Conservation (phyloP, 495 filamentous ascomycete species). For the Hypoxylon fragiforme region DNA sequence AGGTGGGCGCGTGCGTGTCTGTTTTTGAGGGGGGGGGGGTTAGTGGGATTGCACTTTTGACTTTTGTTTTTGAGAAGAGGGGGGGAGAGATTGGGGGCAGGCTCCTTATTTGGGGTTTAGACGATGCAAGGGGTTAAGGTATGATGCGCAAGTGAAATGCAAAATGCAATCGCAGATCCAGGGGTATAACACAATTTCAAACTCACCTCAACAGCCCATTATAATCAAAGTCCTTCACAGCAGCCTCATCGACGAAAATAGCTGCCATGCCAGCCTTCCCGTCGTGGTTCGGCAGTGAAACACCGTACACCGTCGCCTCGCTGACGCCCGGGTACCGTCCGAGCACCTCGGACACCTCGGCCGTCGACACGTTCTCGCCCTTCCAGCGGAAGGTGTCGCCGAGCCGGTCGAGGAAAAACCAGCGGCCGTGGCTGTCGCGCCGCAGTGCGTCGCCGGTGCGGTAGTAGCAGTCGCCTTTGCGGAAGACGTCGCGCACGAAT, state of each 20-base stretch:
- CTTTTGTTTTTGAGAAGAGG: no score
- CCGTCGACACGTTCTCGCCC: constrained; percentile 79
- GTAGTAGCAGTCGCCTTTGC: constrained; percentile 75
- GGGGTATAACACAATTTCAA: background rate
- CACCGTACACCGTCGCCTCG: constrained; percentile 82
- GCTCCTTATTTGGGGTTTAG: background rate
- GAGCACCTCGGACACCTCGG: constrained; percentile 71
- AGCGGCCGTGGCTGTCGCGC: constrained; percentile 66
- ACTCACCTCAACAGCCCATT: constrained; percentile 54
- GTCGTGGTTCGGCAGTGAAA: constrained; percentile 69
- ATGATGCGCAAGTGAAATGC: background rate
- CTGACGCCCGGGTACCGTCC: constrained; percentile 66
- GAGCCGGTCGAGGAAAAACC: constrained; percentile 76
- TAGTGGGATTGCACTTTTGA: no score
- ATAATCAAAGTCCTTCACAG: constrained; percentile 54
- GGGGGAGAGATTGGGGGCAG: no score
- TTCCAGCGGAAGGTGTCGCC: constrained; percentile 88
- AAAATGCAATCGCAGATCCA: no score
- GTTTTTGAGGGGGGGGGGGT: background rate
- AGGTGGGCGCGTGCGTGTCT: constrained; percentile 59
- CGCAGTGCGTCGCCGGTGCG: constrained; percentile 74
- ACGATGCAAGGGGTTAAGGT: background rate
- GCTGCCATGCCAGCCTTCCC: constrained; percentile 74
- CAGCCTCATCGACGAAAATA: constrained; percentile 51
- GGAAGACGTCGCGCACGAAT: constrained; percentile 69